Evolutionary conservation across 352 stramenopile genomes (phyloP), one percentile per base, ranked within the genome.

Genomic region (Phytophthora fragariaefolia): DNA sequence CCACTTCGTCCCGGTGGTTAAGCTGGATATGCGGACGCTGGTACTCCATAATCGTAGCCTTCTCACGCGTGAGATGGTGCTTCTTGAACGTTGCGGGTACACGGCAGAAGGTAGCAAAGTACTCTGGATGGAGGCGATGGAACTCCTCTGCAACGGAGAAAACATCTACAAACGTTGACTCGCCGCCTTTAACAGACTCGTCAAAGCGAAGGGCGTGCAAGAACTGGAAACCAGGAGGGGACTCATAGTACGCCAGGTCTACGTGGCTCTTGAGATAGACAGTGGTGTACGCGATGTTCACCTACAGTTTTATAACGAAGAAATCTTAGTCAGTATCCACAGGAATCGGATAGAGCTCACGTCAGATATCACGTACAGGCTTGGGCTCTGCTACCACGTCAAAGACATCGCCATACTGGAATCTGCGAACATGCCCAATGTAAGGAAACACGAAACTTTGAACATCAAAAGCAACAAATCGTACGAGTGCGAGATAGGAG

Each of bases 161-260:
- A 28, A 92, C 85, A 36, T 96, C 89, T 0, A 94, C 85, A 60
- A 96, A 95, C 4, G 89, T 96, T 18, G 87, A 95, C 40, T 95
- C 85, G 26, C 89, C 86, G 32, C 87, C 89, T 40, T 87, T 73
- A 8, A 98, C 88, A 5, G 83, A 92, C 40, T 85, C 64, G 52
- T 97, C 90, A 45, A 97, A 97, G 47, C 76, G 77, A 6, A 98
- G 66, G 50, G 95, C 97, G 71, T 98, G 95, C 34, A 99, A 73
- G 20, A 99, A 80, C 79, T 99, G 96, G 30, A 99, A 73, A 22
- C 96, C 96, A 10, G 96, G 96, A n/a, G 94, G 92, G 5, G 92
- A 98, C 79, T 99, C 96, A 74, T 98, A 99, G 77, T 99, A 99
- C 6, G 91, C 89, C 58, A 99, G 77, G 73, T 99, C 96, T 73